Evolutionary conservation across 1,284 basidiomycete genomes (phyloP), one percentile per base, ranked within the genome.

Genomic region (Somion occarium): DNA sequence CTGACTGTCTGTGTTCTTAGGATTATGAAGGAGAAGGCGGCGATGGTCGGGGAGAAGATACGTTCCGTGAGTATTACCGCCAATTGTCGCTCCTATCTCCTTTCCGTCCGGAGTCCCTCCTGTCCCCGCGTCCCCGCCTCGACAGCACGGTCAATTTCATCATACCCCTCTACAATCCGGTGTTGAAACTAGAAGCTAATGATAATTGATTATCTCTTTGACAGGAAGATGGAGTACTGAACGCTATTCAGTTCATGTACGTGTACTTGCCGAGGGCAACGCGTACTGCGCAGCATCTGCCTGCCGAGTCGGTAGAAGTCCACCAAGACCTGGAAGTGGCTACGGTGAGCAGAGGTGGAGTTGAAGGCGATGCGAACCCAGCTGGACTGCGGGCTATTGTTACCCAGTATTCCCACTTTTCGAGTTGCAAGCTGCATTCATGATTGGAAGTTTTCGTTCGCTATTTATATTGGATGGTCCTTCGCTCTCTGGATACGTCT

Each of bases 11-110:
- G 15, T 41, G 39, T 18, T 22, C 20, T 5, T 55, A 77, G 73
- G 3, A 63, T 76, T 27, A 85, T 86, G 79, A 80, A 77, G 51
- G 80, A 84, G 63, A 85, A 84, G 59, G 82, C 83, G 2, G 73
- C 79, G 2, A 69, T 74, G 24, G 73, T 86, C 2, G 86, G 86
- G 3, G 76, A 83, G 63, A 74, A 71, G 55, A 85, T 89, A 49
- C 70, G 82, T 47, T 51, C 68, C 26, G 82, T 82, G 54, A 61
- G 73, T 64, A 43, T 30, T 25, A 15, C 26, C 26, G 45, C 26
- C n/a, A n/a, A 15, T 11, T 34, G 13, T 46, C 45, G 18, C 18
- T 42, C n/a, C 23, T 12, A 43, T 44, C 13, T 41, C 19, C 30
- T 34, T 15, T 34, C 30, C 15, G 7, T 34, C 15, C 30, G 15